These are phyloP conservation scores for Herpetomonas samuelpessoai DNA, from an alignment of 208 protist species.

Conservation along the genomic window DNA sequence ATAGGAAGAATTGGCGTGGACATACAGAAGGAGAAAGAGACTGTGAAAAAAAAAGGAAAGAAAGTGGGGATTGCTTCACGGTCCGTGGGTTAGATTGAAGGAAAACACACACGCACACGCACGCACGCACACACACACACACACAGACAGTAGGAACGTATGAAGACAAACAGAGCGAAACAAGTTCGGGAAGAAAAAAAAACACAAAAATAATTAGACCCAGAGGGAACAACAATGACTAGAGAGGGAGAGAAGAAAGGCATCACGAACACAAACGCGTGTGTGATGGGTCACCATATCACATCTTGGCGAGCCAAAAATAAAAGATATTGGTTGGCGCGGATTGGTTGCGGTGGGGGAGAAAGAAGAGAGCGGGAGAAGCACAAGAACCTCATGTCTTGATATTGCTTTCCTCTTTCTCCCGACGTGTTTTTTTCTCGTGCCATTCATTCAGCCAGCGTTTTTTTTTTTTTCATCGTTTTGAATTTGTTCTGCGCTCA, in stretches of 20 bases:
- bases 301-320: no score
- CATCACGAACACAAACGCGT: slow-evolving; percentile 2
- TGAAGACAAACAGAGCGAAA: not conserved
- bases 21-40: not conserved
- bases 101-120: no score
- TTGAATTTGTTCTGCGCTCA: no score
- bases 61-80: not conserved
- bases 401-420: slow-evolving; percentile 13
- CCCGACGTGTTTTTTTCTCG: no score
- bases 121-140: slow-evolving; percentile 10
- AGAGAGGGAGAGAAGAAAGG: slow-evolving; percentile 6
- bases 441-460: no score
- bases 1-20: not conserved
- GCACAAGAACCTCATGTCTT: slow-evolving; percentile 4
- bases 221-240: not conserved
- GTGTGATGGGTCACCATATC: no score
- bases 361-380: not conserved
- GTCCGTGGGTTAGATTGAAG: no score
- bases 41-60: not conserved
- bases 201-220: not conserved
- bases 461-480: slow-evolving; percentile 29
- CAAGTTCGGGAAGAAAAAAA: slow-evolving; percentile 7
- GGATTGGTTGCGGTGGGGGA: not conserved
- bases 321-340: slow-evolving; percentile 2
- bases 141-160: not conserved